These are phyloP conservation scores for Pythium phragmiticola DNA, from an alignment of 352 stramenopile species.

Conservation along the genomic window DNA sequence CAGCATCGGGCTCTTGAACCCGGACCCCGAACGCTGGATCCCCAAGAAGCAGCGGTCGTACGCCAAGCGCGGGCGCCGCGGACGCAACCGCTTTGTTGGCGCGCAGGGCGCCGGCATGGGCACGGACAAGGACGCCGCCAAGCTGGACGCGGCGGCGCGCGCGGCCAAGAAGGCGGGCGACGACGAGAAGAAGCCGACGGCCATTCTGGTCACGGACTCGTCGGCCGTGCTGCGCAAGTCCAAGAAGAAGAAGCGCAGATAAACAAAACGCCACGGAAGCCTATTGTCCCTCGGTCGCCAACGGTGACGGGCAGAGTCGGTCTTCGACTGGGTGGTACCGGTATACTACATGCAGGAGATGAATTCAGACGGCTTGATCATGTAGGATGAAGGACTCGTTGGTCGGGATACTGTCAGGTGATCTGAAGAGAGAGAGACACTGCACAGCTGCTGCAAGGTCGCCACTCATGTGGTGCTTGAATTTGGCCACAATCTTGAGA, in stretches of 20 bases:
- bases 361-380: too few species aligned
- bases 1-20: conserved; percentile 70
- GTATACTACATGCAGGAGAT: too few species aligned
- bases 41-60: conserved; percentile 84
- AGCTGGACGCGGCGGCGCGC: conserved; percentile 77
- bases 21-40: conserved; percentile 83
- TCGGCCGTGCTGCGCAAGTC: conserved; percentile 75
- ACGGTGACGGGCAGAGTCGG: too few species aligned
- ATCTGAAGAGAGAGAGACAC: too few species aligned
- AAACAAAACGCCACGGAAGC: conserved; percentile 16
- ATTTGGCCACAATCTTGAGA: too few species aligned
- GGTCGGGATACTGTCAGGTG: too few species aligned
- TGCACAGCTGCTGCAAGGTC: too few species aligned
- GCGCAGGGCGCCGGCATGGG: conserved; percentile 76
- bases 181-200: conserved; percentile 47
- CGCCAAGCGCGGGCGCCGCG: conserved; percentile 68
- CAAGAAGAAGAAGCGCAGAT: conserved; percentile 88
- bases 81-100: conserved; percentile 81
- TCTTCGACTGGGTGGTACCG: too few species aligned
- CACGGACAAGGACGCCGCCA: conserved; percentile 79
- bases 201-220: conserved; percentile 51
- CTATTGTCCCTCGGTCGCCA: too few species aligned
- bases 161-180: conserved; percentile 57
- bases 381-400: too few species aligned
- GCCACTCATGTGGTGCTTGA: too few species aligned